A percentile compares a stretch with the other conserved stretches of the same genome.
Evolutionary conservation across 2,329 filamentous ascomycete genomes (phyloP).

Genomic region (Calonectria fujianensis): DNA sequence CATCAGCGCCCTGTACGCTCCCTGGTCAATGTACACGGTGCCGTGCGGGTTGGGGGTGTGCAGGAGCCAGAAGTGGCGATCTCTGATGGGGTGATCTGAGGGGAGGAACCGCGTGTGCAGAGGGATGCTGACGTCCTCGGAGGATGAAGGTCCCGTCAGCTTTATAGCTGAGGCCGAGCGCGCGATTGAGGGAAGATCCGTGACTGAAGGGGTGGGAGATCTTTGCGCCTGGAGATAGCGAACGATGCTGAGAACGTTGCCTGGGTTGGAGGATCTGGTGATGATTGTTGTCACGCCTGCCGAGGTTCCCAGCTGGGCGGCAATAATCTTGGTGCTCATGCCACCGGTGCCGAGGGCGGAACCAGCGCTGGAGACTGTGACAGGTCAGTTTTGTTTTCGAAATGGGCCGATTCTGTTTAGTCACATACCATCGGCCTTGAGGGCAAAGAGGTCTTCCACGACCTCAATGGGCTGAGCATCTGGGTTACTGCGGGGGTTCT

Average conservation of each 20-base stretch:
- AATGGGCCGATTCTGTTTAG: not conserved
- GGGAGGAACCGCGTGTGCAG: conserved; percentile 96
- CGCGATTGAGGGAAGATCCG: conserved; percentile 55
- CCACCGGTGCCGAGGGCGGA: conserved; percentile 94
- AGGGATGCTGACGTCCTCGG: conserved; percentile 64
- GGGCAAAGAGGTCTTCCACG: conserved; percentile 88
- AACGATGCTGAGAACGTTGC: conserved; percentile 92
- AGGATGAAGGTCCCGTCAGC: conserved; percentile 54
- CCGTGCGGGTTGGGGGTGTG: conserved; percentile 94
- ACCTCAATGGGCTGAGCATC: conserved; percentile 94
- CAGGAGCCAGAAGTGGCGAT: conserved; percentile 97
- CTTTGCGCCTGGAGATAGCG: conserved; percentile 70
- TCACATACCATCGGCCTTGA: conserved; percentile 84
- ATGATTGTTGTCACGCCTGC: conserved; percentile 98
- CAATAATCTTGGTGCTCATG: conserved; percentile 98
- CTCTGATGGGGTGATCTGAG: conserved; percentile 87
- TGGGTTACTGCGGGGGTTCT: conserved; percentile 90
- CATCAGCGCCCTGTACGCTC: conserved; percentile 86
- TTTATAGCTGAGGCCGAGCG: conserved; percentile 66
- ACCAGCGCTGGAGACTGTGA: conserved; percentile 87
- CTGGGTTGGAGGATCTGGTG: conserved; percentile 93
- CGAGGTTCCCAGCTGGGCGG: conserved; percentile 92
- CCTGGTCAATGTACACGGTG: conserved; percentile 93
- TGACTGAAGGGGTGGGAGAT: conserved; percentile 40
- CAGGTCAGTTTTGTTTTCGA: conserved; percentile 43